phyloP scores from a whole-genome alignment of 1,139 yeast genomes.

The Protomyces inouyei region DNA sequence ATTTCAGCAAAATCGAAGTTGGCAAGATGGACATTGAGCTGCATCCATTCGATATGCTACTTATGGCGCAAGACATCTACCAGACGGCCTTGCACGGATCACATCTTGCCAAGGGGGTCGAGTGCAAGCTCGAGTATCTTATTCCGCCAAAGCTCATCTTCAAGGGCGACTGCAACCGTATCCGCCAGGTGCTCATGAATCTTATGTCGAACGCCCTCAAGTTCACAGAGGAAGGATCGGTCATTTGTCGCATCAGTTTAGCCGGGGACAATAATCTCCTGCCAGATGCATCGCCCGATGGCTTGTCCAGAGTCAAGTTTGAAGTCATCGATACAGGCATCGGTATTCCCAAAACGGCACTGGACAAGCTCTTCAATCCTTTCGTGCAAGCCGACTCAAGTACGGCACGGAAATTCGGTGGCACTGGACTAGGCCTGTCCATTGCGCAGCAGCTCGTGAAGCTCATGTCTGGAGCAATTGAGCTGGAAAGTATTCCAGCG shows the following conservation, averaged over 20 bases:
- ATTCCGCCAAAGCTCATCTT: conserved; percentile 50
- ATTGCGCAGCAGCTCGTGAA: conserved; percentile 56
- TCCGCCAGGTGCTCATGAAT: conserved; percentile 84
- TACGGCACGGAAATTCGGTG: conserved; percentile 54
- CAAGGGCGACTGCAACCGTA: conserved; percentile 82
- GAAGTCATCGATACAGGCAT: conserved; percentile 65
- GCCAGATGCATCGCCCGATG: not conserved
- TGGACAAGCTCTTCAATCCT: conserved; percentile 52
- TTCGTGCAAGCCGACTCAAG: conserved; percentile 61
- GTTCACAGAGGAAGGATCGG: conserved; percentile 69
- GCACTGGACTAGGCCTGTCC: conserved; percentile 58
- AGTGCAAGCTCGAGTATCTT: conserved; percentile 6
- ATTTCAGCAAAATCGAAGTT: conserved; percentile 76
- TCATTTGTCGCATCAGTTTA: conserved; percentile 31
- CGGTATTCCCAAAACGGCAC: conserved; percentile 52
- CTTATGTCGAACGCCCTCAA: conserved; percentile 80
- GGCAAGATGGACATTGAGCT: conserved; percentile 68
- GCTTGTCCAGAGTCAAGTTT: conserved; percentile 52
- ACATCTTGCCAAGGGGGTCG: conserved; percentile 2
- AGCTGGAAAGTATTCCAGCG: conserved; percentile 16
- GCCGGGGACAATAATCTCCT: conserved; percentile 15
- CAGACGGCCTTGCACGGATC: conserved; percentile 39
- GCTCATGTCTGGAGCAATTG: conserved; percentile 50
- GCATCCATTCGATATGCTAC: conserved; percentile 51
- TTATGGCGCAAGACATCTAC: conserved; percentile 21